Base-by-base conservation (phyloP, 1,139 yeast species). In the Pichia sp. region DNA sequence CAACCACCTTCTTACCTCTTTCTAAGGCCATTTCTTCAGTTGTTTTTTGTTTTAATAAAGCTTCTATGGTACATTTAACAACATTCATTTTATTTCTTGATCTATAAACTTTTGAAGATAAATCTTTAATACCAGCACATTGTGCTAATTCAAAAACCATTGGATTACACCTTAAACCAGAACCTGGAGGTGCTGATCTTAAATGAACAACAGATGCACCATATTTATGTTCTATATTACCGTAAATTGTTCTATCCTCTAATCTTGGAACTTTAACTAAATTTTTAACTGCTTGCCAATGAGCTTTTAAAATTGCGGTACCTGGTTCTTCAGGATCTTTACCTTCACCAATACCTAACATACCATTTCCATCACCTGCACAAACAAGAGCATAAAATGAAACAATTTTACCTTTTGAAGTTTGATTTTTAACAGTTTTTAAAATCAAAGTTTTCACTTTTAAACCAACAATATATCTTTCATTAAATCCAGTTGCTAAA, bases 281-380 rank as follows among this genome's bases (percentile, higher is more conserved):
- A 64, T 87, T 87, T 67, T 87, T 87, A 45, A 90, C 85, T 3
- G 97, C 97, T 59, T 85, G 83, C 95, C 96, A 87, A 63, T 83
- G 90, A 8, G 97, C 97, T 61, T 87, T 87, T 38, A 79, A 71
- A 32, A 84, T 76, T 2, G 98, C 96, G 45, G 77, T 76, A 47
- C 85, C 70, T 67, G 84, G 78, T 50, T 86, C 89, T 51, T 79
- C 82, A 56, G 89, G 73, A 48, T 92, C 90, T 61, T 87, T 87
- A 49, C 98, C 99, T 65, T 89, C 96, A 45, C 98, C 99, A 42
- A 90, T 71, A 38, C 98, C 98, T 51, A 90, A 72, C 82, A 89
- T 86, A 52, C 99, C 99, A 54, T 85, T 83, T 49, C 81, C 76
- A 65, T 94, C 96, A 39, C 99, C 99, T 8, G 85, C 96, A 35